Evolutionary conservation across 768 basidiomycete species (phyloP).

Genomic region (Coprinopsis sp.): DNA sequence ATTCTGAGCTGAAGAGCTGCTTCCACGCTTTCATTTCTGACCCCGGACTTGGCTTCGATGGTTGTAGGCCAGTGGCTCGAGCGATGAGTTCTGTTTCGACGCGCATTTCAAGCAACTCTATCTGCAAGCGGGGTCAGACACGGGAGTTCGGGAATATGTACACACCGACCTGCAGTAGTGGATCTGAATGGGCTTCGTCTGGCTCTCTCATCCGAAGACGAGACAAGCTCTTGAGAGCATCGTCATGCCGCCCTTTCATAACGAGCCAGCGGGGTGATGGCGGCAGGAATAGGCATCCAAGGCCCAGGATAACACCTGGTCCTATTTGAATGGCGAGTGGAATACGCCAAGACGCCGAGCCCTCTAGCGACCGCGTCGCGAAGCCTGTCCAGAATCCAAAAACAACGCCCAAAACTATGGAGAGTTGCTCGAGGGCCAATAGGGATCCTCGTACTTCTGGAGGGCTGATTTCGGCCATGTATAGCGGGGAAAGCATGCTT

Average conservation of each 20-base stretch:
- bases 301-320: slow-evolving; percentile 60
- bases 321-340: slow-evolving; percentile 69
- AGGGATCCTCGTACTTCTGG: slow-evolving; percentile 78
- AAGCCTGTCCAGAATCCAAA: slow-evolving; percentile 83
- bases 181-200: slow-evolving; percentile 46
- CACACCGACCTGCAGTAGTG: slow-evolving; percentile 41
- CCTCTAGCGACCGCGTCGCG: slow-evolving; percentile 59
- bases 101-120: slow-evolving; percentile 75
- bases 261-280: slow-evolving; percentile 60
- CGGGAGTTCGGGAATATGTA: slow-evolving; percentile 1
- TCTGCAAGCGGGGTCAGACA: slow-evolving; percentile 32
- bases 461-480: slow-evolving; percentile 82
- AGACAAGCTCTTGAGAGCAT: slow-evolving; percentile 55
- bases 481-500: slow-evolving; percentile 75
- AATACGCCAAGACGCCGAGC: slow-evolving; percentile 71
- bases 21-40: slow-evolving; percentile 48
- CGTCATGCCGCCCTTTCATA: slow-evolving; percentile 47
- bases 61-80: slow-evolving; percentile 19
- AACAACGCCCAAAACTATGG: slow-evolving; percentile 78
- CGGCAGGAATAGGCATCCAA: slow-evolving; percentile 58
- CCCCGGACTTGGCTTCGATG: slow-evolving; percentile 15
- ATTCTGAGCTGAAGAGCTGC: slow-evolving; percentile 48
- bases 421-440: slow-evolving; percentile 74
- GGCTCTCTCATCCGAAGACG: slow-evolving; percentile 45
- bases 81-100: slow-evolving; percentile 56